These are phyloP conservation scores for Malus fusca DNA, from an alignment of 306 rosid species.

Conservation along the genomic window DNA sequence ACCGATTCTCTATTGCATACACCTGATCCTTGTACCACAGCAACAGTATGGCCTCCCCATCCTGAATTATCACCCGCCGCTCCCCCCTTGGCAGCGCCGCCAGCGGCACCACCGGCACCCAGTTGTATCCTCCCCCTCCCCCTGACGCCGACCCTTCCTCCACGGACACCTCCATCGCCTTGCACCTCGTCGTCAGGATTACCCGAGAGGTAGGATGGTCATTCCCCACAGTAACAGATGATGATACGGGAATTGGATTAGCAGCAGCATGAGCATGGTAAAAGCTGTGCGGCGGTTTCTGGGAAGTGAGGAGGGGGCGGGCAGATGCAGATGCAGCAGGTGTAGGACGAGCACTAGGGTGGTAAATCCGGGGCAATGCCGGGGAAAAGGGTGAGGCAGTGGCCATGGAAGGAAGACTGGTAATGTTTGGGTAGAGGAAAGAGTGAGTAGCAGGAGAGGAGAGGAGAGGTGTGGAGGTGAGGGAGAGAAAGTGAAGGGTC, in stretches of 20 bases:
- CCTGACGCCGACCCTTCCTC: conserved; percentile 42
- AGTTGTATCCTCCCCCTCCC: conserved; percentile 32
- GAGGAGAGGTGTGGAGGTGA: background rate
- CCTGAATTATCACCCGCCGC: conserved; percentile 86
- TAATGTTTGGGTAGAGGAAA: background rate
- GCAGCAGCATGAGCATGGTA: background rate
- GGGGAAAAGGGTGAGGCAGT: conserved; percentile 33
- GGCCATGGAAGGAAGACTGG: conserved; percentile 29
- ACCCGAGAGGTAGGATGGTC: background rate
- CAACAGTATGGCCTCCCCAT: conserved; percentile 53
- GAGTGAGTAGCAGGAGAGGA: background rate
- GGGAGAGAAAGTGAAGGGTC: conserved; percentile 5
- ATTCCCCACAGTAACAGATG: background rate
- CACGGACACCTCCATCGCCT: conserved; percentile 63
- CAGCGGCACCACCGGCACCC: conserved; percentile 92
- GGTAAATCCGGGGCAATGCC: conserved; percentile 20
- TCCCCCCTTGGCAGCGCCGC: conserved; percentile 87
- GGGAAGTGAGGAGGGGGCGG: conserved; percentile 6
- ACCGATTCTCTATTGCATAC: conserved; percentile 76
- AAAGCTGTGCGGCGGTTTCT: background rate
- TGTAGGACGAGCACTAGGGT: conserved; percentile 2
- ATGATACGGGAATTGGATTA: background rate
- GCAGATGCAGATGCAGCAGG: background rate
- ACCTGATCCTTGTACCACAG: conserved; percentile 78
- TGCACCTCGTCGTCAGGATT: conserved; percentile 20